These are phyloP conservation scores for Colletotrichum caudatum DNA, from an alignment of 2,329 filamentous ascomycete genomes.

Conservation along the genomic window DNA sequence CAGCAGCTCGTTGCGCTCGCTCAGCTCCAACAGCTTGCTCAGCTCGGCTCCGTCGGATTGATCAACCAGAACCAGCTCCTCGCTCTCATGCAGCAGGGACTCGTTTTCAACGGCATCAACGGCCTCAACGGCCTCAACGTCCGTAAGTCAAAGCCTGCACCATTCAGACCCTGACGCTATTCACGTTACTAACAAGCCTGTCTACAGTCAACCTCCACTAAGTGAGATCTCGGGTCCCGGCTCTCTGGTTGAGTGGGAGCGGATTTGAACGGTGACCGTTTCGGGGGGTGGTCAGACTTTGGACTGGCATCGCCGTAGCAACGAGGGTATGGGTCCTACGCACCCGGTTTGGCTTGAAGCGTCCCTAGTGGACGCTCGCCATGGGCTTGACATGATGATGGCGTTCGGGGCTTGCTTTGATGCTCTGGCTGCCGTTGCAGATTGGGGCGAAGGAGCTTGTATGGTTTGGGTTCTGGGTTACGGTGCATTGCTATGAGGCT, in stretches of 20 bases:
- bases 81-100: constrained; percentile 44
- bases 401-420: not conserved
- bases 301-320: not conserved
- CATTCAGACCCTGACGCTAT: constrained; percentile 17
- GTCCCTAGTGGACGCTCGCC: not conserved
- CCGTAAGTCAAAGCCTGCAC: constrained; percentile 49
- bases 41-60: constrained; percentile 45
- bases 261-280: not conserved
- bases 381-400: not conserved
- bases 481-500: constrained; percentile 16
- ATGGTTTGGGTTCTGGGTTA: constrained; percentile 14
- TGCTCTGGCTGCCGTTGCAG: not conserved
- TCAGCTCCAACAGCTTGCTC: constrained; percentile 47
- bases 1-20: constrained; percentile 46
- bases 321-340: not conserved
- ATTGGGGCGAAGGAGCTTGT: not conserved
- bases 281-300: not conserved
- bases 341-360: not conserved
- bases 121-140: constrained; percentile 39
- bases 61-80: constrained; percentile 44
- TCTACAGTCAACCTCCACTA: not conserved
- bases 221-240: not conserved
- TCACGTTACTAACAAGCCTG: not conserved
- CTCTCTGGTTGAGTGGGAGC: not conserved
- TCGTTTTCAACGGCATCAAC: constrained; percentile 41